Base-by-base conservation (phyloP, 2,329 filamentous ascomycete species). In the Xylariaceae sp. region DNA sequence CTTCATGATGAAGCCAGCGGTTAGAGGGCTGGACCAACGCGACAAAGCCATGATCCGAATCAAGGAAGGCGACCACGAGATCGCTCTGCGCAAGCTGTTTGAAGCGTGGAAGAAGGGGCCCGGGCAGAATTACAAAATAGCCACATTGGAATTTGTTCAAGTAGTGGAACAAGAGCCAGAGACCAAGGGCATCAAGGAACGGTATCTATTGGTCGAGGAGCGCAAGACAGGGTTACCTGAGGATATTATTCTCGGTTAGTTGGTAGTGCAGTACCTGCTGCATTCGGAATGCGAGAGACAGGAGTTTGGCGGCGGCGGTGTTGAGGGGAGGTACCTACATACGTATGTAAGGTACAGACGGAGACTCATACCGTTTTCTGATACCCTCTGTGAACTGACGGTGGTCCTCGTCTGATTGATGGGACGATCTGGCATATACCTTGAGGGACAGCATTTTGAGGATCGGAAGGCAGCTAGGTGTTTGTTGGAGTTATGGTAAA, bases 1-100 rank as follows among this genome's bases (percentile, higher is more conserved):
- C 15, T 70, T 67, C 48, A 54, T 71, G 42, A 62, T 68, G 59
- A 59, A 60, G 21, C 45, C 26, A n/a, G 60, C 65, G 2, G 15
- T 70, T 3, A 66, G 39, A 29, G 67, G 67, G 1, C 39, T 60
- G n/a, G 43, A 63, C 15, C 43, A 32, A 2, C 42, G 48, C 8
- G 62, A 65, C 2, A 69, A 68, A 39, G 67, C 66, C 13, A 63
- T 71, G 45, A 60, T 70, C 35, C 61, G 64, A 11, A 56, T 67
- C 26, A 53, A 55, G 9, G 58, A 61, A 11, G 60, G 58, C 7
- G 43, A 53, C 3, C 53, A 59, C 7, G 66, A 70, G 41, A 0
- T 33, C 0, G 18, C 20, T n/a, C 53, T 70, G 6, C 55, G 59
- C 20, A 62, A 60, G 20, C 41, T 27, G 1, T 70, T 71, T 29